These are phyloP conservation scores for Neltuma alba DNA, from an alignment of 306 rosid species.

Conservation along the genomic window DNA sequence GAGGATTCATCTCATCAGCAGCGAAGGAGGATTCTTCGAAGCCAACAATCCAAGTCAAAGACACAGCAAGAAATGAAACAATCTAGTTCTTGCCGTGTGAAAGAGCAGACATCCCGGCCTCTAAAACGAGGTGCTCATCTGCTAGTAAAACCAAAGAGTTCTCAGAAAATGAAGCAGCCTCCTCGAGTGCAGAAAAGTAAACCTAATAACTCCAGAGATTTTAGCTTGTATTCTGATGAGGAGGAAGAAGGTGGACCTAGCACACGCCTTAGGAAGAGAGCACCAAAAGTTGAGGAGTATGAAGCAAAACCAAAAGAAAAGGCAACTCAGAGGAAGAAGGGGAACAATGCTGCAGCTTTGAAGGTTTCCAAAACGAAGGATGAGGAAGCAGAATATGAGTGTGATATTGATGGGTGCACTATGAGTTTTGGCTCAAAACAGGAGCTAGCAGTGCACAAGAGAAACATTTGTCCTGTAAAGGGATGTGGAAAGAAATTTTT, in stretches of 20 bases:
- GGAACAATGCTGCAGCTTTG: conserved; percentile 54
- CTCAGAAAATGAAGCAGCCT: conserved; percentile 54
- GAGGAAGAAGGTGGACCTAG: conserved; percentile 85
- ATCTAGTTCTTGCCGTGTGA: conserved; percentile 42
- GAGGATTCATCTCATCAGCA: conserved; percentile 50
- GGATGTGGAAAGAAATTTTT: conserved; percentile 99
- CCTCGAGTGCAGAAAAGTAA: conserved; percentile 49
- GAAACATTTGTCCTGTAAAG: conserved; percentile 86
- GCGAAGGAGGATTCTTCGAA: conserved; percentile 57
- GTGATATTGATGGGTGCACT: conserved; percentile 92
- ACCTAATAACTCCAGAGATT: conserved; percentile 40
- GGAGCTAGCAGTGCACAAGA: conserved; percentile 78
- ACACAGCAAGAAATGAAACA: conserved; percentile 54
- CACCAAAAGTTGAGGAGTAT: conserved; percentile 51
- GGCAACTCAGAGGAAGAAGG: conserved; percentile 62
- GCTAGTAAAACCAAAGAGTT: conserved; percentile 45
- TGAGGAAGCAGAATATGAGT: conserved; percentile 64
- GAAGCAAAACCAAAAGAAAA: conserved; percentile 58
- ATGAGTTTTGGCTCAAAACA: conserved; percentile 84
- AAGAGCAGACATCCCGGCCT: conserved; percentile 48
- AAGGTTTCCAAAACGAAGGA: conserved; percentile 59
- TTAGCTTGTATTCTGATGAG: conserved; percentile 53
- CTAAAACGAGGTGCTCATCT: conserved; percentile 50
- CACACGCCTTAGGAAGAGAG: conserved; percentile 87
- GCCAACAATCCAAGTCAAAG: conserved; percentile 58